Conservation (phyloP, 2,329 filamentous ascomycete species). For the Alternaria viburni region DNA sequence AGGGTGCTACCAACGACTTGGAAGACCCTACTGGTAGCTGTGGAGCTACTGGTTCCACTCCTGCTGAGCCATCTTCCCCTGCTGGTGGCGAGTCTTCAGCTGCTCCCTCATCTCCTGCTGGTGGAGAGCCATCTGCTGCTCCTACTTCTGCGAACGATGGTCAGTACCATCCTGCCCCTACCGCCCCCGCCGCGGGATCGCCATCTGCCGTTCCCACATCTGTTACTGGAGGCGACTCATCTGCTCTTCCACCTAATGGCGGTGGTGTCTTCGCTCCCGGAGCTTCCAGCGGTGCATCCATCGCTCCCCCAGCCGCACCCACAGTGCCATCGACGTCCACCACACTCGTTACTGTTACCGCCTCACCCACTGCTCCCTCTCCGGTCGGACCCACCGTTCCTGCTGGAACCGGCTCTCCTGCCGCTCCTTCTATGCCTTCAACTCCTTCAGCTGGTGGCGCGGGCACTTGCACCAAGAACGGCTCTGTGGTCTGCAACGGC, state of each 20-base stretch:
- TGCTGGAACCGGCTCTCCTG: constrained; percentile 15
- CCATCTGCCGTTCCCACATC: constrained; percentile 8
- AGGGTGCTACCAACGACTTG: constrained; percentile 29
- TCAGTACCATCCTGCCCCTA: constrained; percentile 11
- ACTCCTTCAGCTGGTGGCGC: constrained; percentile 17
- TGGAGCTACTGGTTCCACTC: constrained; percentile 21
- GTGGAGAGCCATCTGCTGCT: constrained; percentile 24
- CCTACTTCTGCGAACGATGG: constrained; percentile 8
- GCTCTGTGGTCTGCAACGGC: constrained; percentile 51
- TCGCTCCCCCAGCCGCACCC: constrained; percentile 16
- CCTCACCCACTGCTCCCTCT: constrained; percentile 19
- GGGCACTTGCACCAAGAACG: constrained; percentile 39
- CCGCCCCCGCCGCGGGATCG: background rate
- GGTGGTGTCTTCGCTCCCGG: constrained; percentile 44
- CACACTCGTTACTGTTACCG: constrained; percentile 39
- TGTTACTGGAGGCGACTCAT: constrained; percentile 3
- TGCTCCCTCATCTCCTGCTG: constrained; percentile 9
- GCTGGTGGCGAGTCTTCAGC: constrained; percentile 10
- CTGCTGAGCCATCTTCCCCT: constrained; percentile 20
- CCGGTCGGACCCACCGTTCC: constrained; percentile 21
- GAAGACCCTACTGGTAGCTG: constrained; percentile 22
- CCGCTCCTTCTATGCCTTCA: constrained; percentile 18
- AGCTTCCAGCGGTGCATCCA: constrained; percentile 18
- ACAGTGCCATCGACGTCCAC: constrained; percentile 29
- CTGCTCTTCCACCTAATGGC: constrained; percentile 24